Evolutionary conservation across 345 rosid genomes (phyloP), one percentile per base, ranked within the genome.

Genomic region (Kernera saxatilis): DNA sequence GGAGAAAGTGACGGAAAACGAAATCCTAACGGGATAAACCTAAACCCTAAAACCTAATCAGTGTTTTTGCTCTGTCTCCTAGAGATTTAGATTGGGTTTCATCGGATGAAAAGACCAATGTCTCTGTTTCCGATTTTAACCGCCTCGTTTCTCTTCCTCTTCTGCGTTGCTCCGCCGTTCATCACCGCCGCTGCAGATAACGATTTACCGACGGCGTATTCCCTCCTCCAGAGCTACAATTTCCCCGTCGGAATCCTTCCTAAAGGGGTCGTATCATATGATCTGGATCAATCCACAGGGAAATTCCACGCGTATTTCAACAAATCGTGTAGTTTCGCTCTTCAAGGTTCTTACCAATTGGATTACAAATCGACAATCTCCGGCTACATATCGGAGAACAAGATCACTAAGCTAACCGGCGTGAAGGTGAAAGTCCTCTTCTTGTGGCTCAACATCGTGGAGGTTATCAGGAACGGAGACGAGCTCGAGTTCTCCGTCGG

Each of bases 241-340:
- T 92, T 94, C 33, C 98, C 99, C 2, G 45, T 35, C 17, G 99
- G 99, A 17, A 60, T 94, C 33, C 93, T 94, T 39, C 99, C 99
- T 0, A 71, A 82, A 74, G 99, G 96, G 0, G 78, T 75, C 11
- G 36, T 49, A 0, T 81, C 84, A 3, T 94, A 89, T 79, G 96
- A 92, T 57, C 67, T 89, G 3, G 96, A 94, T 70, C 27, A n/a
- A 64, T 17, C 70, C 37, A 91, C 89, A 0, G 96, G 96, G 2
- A 44, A 63, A 59, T 94, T 92, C 76, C 81, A 67, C 41, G 92
- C 87, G 49, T 81, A 75, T 71, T 72, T 82, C 69, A 61, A 80
- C 78, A 89, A 84, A 19, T 71, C 97, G 26, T 94, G 99, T 54
- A 81, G 81, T 33, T 89, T 94, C 88, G 69, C 98, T 25, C 84